Percentiles rank a stretch among this genome's conserved stretches.
phyloP scores from a whole-genome alignment of 805 yeast species.

The Ogataea dorogensis region DNA sequence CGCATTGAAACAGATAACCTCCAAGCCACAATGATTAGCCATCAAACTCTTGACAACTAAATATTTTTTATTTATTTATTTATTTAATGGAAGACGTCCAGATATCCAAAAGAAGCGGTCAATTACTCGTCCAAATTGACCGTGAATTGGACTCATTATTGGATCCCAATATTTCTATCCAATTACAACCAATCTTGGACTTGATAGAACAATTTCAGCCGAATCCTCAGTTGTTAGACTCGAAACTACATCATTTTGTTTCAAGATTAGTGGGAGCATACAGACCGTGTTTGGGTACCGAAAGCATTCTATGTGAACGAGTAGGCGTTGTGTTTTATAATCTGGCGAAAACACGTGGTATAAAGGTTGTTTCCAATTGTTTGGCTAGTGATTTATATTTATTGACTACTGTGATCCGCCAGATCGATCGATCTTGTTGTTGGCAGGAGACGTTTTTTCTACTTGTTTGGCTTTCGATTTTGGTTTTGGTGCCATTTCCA shows the following conservation, averaged over 20 bases:
- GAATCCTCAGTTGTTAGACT: conserved; percentile 51
- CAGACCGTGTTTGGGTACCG: conserved; percentile 3
- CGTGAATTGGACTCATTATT: conserved; percentile 1
- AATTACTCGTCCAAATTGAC: conserved; percentile 8
- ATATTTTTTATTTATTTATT: conserved; percentile 2
- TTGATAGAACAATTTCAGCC: conserved; percentile 51
- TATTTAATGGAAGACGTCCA: conserved; percentile 9
- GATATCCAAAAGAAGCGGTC: conserved; percentile 5
- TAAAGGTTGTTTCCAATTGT: conserved; percentile 57
- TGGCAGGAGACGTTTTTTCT: conserved; percentile 53
- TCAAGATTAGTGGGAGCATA: conserved; percentile 31
- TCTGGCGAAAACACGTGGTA: conserved; percentile 63
- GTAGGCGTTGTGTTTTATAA: conserved; percentile 48
- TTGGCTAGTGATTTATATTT: conserved; percentile 58
- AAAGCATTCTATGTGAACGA: conserved; percentile 8
- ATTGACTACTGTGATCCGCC: conserved; percentile 38
- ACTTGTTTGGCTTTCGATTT: conserved; percentile 69
- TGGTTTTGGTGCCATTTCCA: conserved; percentile 74
- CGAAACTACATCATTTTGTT: conserved; percentile 36
- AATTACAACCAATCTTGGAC: conserved; percentile 13
- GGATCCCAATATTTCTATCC: background rate
- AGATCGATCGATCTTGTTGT: conserved; percentile 20
- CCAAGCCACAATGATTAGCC: background rate
- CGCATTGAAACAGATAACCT: background rate
- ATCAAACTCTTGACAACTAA: background rate